Evolutionary conservation across 306 rosid species (phyloP).

Genomic region (Acacia acuminata): DNA sequence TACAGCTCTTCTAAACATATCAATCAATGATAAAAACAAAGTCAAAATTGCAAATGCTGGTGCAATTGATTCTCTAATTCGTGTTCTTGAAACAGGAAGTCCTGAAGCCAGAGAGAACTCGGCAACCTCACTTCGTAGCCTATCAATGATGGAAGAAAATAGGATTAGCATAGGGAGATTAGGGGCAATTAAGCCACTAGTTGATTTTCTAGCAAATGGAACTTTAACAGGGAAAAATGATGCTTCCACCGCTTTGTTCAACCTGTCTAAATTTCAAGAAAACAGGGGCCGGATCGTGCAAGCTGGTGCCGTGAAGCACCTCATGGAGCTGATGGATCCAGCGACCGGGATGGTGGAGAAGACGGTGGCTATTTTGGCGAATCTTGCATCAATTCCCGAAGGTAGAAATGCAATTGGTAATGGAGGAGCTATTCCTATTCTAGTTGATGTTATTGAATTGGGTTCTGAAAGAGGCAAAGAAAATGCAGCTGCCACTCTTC

Average conservation of each 20-base stretch:
- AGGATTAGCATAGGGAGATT: slow-evolving; percentile 76
- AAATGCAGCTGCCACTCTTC: slow-evolving; percentile 84
- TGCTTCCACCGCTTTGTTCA: slow-evolving; percentile 86
- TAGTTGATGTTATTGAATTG: slow-evolving; percentile 85
- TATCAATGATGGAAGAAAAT: slow-evolving; percentile 76
- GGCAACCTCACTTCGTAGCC: slow-evolving; percentile 82
- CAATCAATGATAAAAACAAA: slow-evolving; percentile 75
- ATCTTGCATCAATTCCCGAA: slow-evolving; percentile 78
- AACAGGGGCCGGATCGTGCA: slow-evolving; percentile 75
- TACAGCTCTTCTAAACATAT: slow-evolving; percentile 81
- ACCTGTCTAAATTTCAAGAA: slow-evolving; percentile 70
- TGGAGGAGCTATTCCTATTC: slow-evolving; percentile 65
- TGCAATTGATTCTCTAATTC: slow-evolving; percentile 78
- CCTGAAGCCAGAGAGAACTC: slow-evolving; percentile 86
- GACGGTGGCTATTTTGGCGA: slow-evolving; percentile 83
- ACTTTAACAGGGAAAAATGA: slow-evolving; percentile 88
- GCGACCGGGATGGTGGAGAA: slow-evolving; percentile 86
- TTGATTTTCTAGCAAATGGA: slow-evolving; percentile 71
- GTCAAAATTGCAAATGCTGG: slow-evolving; percentile 62
- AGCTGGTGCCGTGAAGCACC: slow-evolving; percentile 83
- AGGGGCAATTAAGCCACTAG: slow-evolving; percentile 75
- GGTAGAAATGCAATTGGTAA: slow-evolving; percentile 64
- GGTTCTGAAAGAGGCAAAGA: slow-evolving; percentile 87
- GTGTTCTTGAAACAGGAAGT: slow-evolving; percentile 74
- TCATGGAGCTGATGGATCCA: slow-evolving; percentile 86